These are phyloP conservation scores for Amanita rimosa DNA, from an alignment of 768 basidiomycete species.

Conservation along the genomic window DNA sequence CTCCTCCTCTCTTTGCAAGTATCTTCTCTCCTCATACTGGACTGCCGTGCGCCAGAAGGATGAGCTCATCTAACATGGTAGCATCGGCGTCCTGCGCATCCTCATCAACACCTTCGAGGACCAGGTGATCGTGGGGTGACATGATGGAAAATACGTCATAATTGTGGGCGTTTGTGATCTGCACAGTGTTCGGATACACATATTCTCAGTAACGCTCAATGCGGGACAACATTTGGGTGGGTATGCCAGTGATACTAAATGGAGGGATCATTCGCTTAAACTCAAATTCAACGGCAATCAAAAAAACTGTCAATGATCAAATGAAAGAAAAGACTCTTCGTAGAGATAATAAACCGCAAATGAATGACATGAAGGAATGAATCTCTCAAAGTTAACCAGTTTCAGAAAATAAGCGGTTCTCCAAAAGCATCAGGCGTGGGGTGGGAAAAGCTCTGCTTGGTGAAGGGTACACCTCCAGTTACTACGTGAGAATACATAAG, in stretches of 20 bases:
- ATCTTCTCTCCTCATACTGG: no score
- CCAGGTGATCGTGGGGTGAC: no score
- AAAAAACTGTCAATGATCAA: neutral
- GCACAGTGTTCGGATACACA: neutral
- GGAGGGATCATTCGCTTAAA: neutral
- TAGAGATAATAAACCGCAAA: neutral
- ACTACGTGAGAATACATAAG: neutral
- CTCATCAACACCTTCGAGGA: no score
- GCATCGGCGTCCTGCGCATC: no score
- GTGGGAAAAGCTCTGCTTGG: neutral
- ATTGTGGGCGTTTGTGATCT: no score
- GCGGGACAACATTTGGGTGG: neutral
- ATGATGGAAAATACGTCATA: no score
- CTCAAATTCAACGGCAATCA: neutral
- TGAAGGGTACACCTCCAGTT: neutral
- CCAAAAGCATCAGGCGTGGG: conserved; percentile 2
- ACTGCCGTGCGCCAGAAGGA: no score
- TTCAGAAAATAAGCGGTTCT: neutral
- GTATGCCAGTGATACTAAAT: neutral
- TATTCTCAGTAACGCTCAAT: neutral
- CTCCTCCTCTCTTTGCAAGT: no score
- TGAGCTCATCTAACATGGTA: no score
- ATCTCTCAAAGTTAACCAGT: neutral
- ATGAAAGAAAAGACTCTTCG: neutral
- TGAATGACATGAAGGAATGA: neutral